Evolutionary conservation across 2,329 filamentous ascomycete genomes (phyloP).

Genomic region (Fusarium sambucinum): DNA sequence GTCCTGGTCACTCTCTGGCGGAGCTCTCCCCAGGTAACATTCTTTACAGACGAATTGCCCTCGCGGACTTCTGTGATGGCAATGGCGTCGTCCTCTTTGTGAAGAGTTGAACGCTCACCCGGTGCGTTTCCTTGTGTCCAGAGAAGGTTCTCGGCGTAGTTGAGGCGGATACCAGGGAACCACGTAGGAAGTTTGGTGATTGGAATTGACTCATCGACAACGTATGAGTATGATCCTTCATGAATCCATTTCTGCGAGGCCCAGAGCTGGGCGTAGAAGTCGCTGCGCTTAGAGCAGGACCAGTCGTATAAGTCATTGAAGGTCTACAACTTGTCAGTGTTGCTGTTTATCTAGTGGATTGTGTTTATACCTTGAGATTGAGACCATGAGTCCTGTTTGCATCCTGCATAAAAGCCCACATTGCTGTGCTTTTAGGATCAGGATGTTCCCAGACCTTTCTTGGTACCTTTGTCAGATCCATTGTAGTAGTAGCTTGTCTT

Average conservation of each 20-base stretch:
- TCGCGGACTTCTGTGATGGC: constrained; percentile 81
- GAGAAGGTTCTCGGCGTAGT: constrained; percentile 85
- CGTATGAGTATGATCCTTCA: constrained; percentile 66
- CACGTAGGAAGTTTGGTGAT: constrained; percentile 80
- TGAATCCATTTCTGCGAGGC: constrained; percentile 71
- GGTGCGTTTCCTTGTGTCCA: constrained; percentile 65
- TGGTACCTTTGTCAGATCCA: constrained; percentile 57
- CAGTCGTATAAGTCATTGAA: constrained; percentile 78
- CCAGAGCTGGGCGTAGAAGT: constrained; percentile 77
- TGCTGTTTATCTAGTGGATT: accelerated
- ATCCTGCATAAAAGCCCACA: constrained; percentile 75
- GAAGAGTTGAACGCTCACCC: constrained; percentile 61
- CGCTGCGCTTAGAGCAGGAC: constrained; percentile 70
- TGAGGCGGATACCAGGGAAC: constrained; percentile 80
- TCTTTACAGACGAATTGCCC: constrained; percentile 66
- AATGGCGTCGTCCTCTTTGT: constrained; percentile 78
- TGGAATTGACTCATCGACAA: constrained; percentile 76
- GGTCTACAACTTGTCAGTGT: constrained; percentile 57
- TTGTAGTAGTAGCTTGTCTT: constrained; percentile 21
- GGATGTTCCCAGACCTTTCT: constrained; percentile 78
- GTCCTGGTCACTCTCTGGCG: constrained; percentile 69
- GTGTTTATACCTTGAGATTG: constrained; percentile 65
- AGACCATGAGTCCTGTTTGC: constrained; percentile 70
- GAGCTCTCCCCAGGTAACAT: constrained; percentile 77
- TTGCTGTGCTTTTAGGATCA: constrained; percentile 69